These are phyloP conservation scores for Annulohypoxylon nitens DNA, from an alignment of 495 filamentous ascomycete species.

Conservation along the genomic window DNA sequence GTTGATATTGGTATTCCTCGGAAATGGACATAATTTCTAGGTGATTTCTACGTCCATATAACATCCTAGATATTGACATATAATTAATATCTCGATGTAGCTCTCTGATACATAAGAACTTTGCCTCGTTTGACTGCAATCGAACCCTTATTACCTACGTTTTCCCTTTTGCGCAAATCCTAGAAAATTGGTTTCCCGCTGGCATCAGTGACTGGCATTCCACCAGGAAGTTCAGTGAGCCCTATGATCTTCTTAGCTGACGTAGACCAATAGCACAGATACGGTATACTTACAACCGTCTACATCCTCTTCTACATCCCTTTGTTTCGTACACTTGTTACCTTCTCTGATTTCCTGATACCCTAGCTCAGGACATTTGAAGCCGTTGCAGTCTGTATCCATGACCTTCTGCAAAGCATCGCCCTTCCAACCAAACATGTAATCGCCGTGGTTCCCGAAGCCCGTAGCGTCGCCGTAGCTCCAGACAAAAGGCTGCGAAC, in stretches of 20 bases:
- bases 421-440: conserved; percentile 51
- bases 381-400: conserved; percentile 45
- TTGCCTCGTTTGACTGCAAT: no score
- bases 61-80: no score
- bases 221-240: conserved; percentile 45
- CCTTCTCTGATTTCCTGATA: conserved; percentile 49
- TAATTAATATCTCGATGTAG: no score
- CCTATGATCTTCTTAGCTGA: conserved; percentile 22
- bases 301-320: conserved; percentile 48
- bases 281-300: conserved; percentile 50
- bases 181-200: conserved; percentile 33
- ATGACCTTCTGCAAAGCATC: conserved; percentile 48
- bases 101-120: no score
- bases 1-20: no score
- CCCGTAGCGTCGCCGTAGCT: conserved; percentile 55
- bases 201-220: conserved; percentile 45
- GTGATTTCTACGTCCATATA: no score
- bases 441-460: conserved; percentile 46
- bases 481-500: conserved; percentile 61
- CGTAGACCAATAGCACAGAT: not conserved
- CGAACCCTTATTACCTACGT: no score
- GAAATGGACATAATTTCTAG: no score
- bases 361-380: conserved; percentile 37
- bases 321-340: conserved; percentile 50
- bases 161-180: not conserved